A percentile compares a stretch with the other conserved stretches of the same genome.
These are phyloP conservation scores for Babesia sp. DNA, from an alignment of 169 alveolate species.

Conservation along the genomic window DNA sequence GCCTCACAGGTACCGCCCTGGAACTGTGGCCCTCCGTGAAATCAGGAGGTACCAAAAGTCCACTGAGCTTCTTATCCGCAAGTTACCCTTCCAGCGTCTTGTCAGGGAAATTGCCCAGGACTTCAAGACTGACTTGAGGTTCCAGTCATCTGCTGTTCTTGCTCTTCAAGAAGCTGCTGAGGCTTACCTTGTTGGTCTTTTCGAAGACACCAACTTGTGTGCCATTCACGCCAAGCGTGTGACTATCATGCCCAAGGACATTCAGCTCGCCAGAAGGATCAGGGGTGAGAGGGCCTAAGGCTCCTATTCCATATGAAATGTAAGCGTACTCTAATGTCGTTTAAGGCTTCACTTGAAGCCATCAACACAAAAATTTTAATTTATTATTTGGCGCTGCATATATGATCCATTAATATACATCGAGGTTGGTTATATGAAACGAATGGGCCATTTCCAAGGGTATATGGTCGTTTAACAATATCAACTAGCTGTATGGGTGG, in stretches of 20 bases:
- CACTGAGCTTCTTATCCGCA: slow-evolving; percentile 96
- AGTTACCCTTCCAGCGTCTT: slow-evolving; percentile 97
- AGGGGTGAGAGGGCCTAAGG: slow-evolving; percentile 94
- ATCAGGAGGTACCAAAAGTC: slow-evolving; percentile 96
- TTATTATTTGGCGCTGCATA: background rate
- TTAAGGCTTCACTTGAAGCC: slow-evolving; percentile 86
- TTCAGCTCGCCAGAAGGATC: slow-evolving; percentile 97
- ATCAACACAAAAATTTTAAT: slow-evolving; percentile 21
- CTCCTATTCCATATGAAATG: slow-evolving; percentile 48
- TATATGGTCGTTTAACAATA: too few species aligned
- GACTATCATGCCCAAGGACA: slow-evolving; percentile 99
- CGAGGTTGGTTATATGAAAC: background rate
- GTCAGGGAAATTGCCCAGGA: slow-evolving; percentile 97
- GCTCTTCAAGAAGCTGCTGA: slow-evolving; percentile 99
- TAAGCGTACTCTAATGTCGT: slow-evolving; percentile 55
- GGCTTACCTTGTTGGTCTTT: slow-evolving; percentile 97
- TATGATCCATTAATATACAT: background rate
- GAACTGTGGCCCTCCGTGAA: slow-evolving; percentile 98
- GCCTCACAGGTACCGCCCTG: slow-evolving; percentile 97
- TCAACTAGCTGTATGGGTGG: too few species aligned
- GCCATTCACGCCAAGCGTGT: slow-evolving; percentile 99
- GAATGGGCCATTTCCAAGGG: too few species aligned
- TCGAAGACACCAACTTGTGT: slow-evolving; percentile 98
- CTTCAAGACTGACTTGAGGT: slow-evolving; percentile 97
- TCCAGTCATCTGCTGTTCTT: slow-evolving; percentile 97